A percentile compares a stretch with the other conserved stretches of the same genome.
Evolutionary conservation across 1,284 basidiomycete species (phyloP).

Genomic region (Pholiota adiposa): DNA sequence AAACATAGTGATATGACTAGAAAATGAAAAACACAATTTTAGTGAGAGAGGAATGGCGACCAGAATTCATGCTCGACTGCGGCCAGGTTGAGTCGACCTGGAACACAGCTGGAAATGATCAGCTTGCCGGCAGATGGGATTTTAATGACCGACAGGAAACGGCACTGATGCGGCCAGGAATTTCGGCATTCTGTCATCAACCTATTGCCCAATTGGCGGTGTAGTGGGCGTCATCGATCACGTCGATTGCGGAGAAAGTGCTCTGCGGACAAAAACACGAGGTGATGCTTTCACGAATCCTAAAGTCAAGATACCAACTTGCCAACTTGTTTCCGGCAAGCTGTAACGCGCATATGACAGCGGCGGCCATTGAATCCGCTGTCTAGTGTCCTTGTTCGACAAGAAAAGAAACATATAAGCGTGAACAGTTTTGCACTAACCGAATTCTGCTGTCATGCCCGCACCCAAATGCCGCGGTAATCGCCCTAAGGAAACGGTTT

Average conservation of each 20-base stretch:
- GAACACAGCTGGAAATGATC: too few relatives aligned
- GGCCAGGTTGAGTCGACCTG: too few relatives aligned
- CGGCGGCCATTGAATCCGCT: conserved; percentile 6
- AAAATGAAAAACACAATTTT: too few relatives aligned
- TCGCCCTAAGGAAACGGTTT: conserved; percentile 3
- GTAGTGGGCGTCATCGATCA: conserved; percentile 1
- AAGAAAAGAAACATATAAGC: conserved; percentile 5
- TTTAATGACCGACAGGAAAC: too few relatives aligned
- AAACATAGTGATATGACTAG: too few relatives aligned
- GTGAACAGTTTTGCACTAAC: conserved; percentile 1
- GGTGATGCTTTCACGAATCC: conserved; percentile 6
- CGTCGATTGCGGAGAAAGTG: conserved; percentile 4
- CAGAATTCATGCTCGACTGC: too few relatives aligned
- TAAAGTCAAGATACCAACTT: conserved; percentile 3
- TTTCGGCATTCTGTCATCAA: too few relatives aligned
- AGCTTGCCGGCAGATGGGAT: too few relatives aligned
- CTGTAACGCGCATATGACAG: background rate
- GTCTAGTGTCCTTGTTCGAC: conserved; percentile 1
- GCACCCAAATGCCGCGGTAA: conserved; percentile 9
- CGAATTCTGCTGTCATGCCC: background rate
- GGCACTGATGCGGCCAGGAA: too few relatives aligned
- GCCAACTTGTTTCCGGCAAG: conserved; percentile 6
- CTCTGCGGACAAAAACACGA: conserved; percentile 12
- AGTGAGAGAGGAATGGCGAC: too few relatives aligned
- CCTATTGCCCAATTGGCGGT: too few relatives aligned